phyloP scores from a whole-genome alignment of 495 filamentous ascomycete species.

The Penicillium riverlandense region DNA sequence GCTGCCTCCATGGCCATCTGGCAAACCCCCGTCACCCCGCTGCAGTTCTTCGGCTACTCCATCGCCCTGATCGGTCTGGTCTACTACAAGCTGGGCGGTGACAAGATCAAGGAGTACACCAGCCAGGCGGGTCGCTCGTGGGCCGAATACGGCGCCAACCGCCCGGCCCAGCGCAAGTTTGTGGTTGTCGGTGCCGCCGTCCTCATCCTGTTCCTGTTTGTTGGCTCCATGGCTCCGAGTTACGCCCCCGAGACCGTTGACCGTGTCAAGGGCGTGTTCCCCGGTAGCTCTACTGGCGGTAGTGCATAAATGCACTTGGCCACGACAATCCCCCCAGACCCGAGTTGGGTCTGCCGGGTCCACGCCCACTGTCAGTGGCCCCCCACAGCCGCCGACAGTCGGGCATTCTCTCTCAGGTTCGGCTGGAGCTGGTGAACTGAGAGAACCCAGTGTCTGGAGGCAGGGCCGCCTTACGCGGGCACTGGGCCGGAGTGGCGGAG shows the following conservation, averaged over 20 bases:
- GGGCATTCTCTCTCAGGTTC: too few species aligned
- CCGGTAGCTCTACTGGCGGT: conserved; percentile 30
- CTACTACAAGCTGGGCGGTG: conserved; percentile 93
- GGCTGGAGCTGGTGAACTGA: too few species aligned
- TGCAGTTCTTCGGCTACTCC: conserved; percentile 93
- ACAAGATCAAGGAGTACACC: conserved; percentile 73
- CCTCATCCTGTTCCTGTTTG: conserved; percentile 59
- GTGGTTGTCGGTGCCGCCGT: conserved; percentile 57
- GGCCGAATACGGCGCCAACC: conserved; percentile 76
- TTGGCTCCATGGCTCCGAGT: conserved; percentile 51
- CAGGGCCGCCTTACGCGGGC: too few species aligned
- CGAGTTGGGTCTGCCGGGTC: too few species aligned
- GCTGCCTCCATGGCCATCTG: conserved; percentile 83
- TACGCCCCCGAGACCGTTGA: conserved; percentile 34
- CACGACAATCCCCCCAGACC: too few species aligned
- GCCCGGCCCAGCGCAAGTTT: conserved; percentile 69
- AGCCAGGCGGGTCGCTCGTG: conserved; percentile 61
- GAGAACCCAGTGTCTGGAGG: too few species aligned
- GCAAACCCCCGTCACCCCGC: conserved; percentile 68
- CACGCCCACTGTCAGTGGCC: too few species aligned
- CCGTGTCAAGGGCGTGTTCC: conserved; percentile 33
- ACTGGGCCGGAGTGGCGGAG: too few species aligned
- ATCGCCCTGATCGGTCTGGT: conserved; percentile 85
- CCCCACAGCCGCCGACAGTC: too few species aligned
- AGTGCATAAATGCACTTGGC: conserved; percentile 21